phyloP scores from a whole-genome alignment of 176 grass and related monocot species.

The Chloris gayana region DNA sequence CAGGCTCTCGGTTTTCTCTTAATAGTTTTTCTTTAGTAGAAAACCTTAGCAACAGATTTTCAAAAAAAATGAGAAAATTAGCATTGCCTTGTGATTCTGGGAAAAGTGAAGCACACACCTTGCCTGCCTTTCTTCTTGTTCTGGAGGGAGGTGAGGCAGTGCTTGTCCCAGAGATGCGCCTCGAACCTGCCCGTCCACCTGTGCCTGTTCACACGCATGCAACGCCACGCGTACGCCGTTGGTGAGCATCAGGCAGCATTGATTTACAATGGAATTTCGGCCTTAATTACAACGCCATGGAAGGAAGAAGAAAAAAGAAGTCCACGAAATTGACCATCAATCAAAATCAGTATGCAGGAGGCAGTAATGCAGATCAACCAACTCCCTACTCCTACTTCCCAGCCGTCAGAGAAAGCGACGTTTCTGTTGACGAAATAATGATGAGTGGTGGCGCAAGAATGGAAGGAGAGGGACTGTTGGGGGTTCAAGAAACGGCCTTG shows the following conservation, averaged over 20 bases:
- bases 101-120: conserved; percentile 32
- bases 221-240: conserved; percentile 27
- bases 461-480: background rate
- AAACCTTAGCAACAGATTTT: background rate
- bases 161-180: conserved; percentile 96
- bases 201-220: conserved; percentile 62
- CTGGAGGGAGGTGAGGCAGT: conserved; percentile 67
- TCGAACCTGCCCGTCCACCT: conserved; percentile 93
- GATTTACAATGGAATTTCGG: background rate
- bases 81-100: too few relatives aligned
- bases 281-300: background rate
- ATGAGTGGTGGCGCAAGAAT: background rate
- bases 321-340: background rate
- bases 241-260: conserved; percentile 8
- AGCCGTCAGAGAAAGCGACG: conserved; percentile 25
- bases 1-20: background rate
- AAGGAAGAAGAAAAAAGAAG: background rate
- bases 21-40: background rate
- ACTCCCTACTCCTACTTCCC: conserved; percentile 47
- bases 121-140: conserved; percentile 99
- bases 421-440: background rate
- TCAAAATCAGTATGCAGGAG: background rate
- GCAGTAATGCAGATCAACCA: conserved; percentile 37
- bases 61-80: background rate
- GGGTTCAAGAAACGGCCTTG: conserved; percentile 8